Percentiles rank a stretch among this genome's conserved stretches.
These are phyloP conservation scores for Bruguiera sexangula DNA, from an alignment of 345 rosid genomes.

Conservation along the genomic window DNA sequence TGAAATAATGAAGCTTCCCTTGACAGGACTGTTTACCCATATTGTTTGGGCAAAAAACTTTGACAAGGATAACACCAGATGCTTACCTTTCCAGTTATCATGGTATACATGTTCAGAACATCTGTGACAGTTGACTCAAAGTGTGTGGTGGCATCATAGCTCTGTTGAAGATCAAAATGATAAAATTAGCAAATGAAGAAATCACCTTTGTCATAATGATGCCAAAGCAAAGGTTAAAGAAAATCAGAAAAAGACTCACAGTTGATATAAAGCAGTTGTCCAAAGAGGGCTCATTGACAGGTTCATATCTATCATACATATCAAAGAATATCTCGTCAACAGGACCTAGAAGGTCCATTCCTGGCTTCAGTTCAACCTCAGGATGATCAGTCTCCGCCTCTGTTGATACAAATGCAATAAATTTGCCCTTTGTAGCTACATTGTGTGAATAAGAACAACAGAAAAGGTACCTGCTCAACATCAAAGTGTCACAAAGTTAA, in stretches of 20 bases:
- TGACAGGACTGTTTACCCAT: background rate
- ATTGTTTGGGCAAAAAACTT: background rate
- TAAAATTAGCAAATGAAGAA: constrained; percentile 9
- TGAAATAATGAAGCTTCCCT: too few relatives aligned
- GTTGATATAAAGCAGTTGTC: constrained; percentile 91
- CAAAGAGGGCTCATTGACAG: constrained; percentile 69
- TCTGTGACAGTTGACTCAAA: constrained; percentile 86
- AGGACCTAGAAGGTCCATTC: constrained; percentile 76
- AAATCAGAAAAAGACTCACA: constrained; percentile 36
- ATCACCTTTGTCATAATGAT: background rate
- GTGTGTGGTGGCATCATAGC: constrained; percentile 97
- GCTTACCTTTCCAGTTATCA: constrained; percentile 95
- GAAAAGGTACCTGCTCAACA: constrained; percentile 73
- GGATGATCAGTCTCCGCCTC: constrained; percentile 93
- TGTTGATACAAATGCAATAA: constrained; percentile 83
- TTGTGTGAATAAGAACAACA: constrained; percentile 94
- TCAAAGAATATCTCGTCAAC: constrained; percentile 89
- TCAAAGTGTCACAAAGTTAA: background rate
- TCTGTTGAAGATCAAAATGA: constrained; percentile 47
- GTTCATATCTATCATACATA: constrained; percentile 67
- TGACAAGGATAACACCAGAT: background rate
- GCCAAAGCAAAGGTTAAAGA: background rate
- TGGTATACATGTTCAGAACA: constrained; percentile 80
- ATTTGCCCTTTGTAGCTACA: constrained; percentile 91
- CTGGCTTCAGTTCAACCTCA: constrained; percentile 68